These are phyloP conservation scores for Lecanosticta acicola DNA, from an alignment of 2,329 filamentous ascomycete species.

Conservation along the genomic window DNA sequence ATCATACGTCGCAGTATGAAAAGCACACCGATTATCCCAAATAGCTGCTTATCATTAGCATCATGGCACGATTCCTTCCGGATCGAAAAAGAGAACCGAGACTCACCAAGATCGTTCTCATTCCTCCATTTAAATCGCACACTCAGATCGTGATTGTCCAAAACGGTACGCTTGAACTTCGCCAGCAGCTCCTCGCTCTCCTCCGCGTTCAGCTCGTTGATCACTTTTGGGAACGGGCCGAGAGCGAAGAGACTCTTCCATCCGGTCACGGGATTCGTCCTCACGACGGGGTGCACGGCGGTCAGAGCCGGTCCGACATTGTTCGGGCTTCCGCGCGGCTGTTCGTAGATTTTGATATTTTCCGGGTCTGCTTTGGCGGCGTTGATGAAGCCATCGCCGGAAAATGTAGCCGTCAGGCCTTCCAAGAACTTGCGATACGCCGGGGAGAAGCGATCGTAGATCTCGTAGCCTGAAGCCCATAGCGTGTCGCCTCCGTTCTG, in stretches of 20 bases:
- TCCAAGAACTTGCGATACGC: conserved; percentile 57
- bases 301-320: conserved; percentile 20
- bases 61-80: background rate
- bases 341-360: conserved; percentile 20
- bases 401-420: conserved; percentile 50
- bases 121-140: conserved; percentile 48
- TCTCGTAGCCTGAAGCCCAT: conserved; percentile 63
- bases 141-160: conserved; percentile 48
- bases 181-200: conserved; percentile 23
- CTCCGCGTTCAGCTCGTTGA: conserved; percentile 46
- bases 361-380: conserved; percentile 22
- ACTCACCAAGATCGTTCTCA: conserved; percentile 43
- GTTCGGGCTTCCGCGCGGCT: conserved; percentile 22
- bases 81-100: background rate
- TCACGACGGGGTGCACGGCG: conserved; percentile 46
- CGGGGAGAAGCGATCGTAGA: conserved; percentile 58
- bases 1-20: conserved; percentile 59
- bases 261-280: conserved; percentile 56
- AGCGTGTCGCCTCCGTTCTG: conserved; percentile 54
- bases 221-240: conserved; percentile 50
- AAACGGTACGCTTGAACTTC: conserved; percentile 33
- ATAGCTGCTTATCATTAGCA: conserved; percentile 39
- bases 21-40: conserved; percentile 60
- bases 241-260: conserved; percentile 58
- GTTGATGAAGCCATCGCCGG: conserved; percentile 32